Base-by-base conservation (phyloP, 805 yeast genomes). In the Metschnikowia lachancei region DNA sequence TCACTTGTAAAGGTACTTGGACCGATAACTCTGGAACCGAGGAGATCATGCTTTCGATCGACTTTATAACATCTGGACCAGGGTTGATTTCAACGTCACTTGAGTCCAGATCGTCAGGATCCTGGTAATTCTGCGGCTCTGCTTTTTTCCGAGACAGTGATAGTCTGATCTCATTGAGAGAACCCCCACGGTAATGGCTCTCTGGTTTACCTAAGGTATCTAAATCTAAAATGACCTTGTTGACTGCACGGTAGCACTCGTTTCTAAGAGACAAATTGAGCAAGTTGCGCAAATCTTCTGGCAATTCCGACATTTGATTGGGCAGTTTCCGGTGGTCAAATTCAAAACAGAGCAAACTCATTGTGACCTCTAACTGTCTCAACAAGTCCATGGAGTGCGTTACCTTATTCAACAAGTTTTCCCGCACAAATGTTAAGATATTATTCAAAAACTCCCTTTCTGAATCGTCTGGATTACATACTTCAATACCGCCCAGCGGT, bases 281-380 rank as follows among this genome's bases (percentile, higher is more conserved):
- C 34, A 87, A 65, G 18, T 69, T 69, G 37, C 76, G 67, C 51
- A 88, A 65, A 51, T 78, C 79, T 24, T 66, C 66, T 0, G 89
- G 90, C 29, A 83, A 59, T 39, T 67, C 76, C 39, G 62, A 59
- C 53, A 68, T 71, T 17, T 70, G 66, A 22, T 63, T 66, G 7
- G 63, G 56, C 34, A 64, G 59, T 36, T 57, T 61, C 5, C 54
- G 41, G 11, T 74, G 66, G 24, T 66, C 69, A 49, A 68, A 66
- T 31, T 76, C 74, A 58, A 76, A 78, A 55, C 82, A 80, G 31
- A 90, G 66, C 49, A 90, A 70, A 18, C 95, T 88, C 94, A 90
- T 87, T 2, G 95, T 82, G 36, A 83, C 70, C 60, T 91, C 96
- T 50, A 90, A 66, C 53, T 87, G 92, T 45, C 78, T 77, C 64